Conservation (phyloP, 1,284 basidiomycete species). For the Puccinia hordei region DNA sequence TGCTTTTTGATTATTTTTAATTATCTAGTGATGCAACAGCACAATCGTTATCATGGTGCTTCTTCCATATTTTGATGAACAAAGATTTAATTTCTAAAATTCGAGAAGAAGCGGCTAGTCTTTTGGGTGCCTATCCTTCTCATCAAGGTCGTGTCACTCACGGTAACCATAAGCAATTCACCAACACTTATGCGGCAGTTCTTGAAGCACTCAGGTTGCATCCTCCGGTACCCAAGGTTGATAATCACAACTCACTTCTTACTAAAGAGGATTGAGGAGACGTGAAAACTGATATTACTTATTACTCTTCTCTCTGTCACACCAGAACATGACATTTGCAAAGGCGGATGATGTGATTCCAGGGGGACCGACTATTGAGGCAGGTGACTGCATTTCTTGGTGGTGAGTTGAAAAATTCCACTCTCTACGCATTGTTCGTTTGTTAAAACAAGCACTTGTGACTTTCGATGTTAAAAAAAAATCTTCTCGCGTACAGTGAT, state of each 20-base stretch:
- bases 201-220: slow-evolving; percentile 53
- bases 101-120: slow-evolving; percentile 22
- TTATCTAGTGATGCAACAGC: slow-evolving; percentile 44
- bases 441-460: background rate
- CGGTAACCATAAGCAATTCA: slow-evolving; percentile 47
- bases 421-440: background rate
- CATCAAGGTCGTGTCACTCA: slow-evolving; percentile 21
- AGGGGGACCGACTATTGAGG: slow-evolving; percentile 52
- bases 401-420: background rate
- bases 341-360: slow-evolving; percentile 53
- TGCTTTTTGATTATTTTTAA: background rate
- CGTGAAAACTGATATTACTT: background rate
- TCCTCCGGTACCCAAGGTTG: slow-evolving; percentile 51
- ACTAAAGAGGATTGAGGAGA: background rate
- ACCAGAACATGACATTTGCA: slow-evolving; percentile 45
- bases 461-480: no score
- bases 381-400: slow-evolving; percentile 52
- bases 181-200: slow-evolving; percentile 51
- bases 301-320: background rate
- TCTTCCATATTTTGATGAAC: slow-evolving; percentile 47
- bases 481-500: slow-evolving; percentile 37
- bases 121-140: background rate
- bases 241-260: background rate
- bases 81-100: slow-evolving; percentile 14
- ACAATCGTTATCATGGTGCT: slow-evolving; percentile 45